A percentile compares a stretch with the other conserved stretches of the same genome.
Conservation (phyloP, 2,329 filamentous ascomycete genomes). For the Rugonectria rugulosa region DNA sequence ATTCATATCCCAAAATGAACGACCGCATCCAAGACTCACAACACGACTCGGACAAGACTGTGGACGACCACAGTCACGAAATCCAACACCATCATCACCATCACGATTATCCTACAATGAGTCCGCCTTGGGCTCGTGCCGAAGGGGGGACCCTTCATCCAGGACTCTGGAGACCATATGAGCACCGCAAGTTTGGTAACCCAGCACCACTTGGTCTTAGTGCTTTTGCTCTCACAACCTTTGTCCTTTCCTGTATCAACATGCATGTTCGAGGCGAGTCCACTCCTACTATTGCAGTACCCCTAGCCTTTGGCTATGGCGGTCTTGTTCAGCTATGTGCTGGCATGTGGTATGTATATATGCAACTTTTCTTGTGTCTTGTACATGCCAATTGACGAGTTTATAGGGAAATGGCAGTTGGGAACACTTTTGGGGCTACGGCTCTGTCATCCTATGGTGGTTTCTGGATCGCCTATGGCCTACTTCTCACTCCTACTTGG, state of each 20-base stretch:
- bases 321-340: slow-evolving; percentile 77
- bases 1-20: slow-evolving; percentile 29
- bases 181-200: slow-evolving; percentile 79
- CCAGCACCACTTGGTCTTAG: slow-evolving; percentile 79
- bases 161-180: slow-evolving; percentile 68
- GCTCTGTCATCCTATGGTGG: slow-evolving; percentile 83
- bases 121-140: slow-evolving; percentile 48
- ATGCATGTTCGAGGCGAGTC: slow-evolving; percentile 67
- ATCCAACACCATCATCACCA: slow-evolving; percentile 35
- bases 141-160: slow-evolving; percentile 79
- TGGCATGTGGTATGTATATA: slow-evolving; percentile 89
- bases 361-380: neutral
- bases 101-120: slow-evolving; percentile 37
- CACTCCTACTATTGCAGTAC: slow-evolving; percentile 71
- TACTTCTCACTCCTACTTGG: slow-evolving; percentile 75
- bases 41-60: slow-evolving; percentile 37
- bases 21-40: slow-evolving; percentile 31
- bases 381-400: slow-evolving; percentile 3
- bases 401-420: slow-evolving; percentile 82
- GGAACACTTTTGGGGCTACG: slow-evolving; percentile 86
- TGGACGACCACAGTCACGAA: slow-evolving; percentile 29
- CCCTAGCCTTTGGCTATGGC: slow-evolving; percentile 77
- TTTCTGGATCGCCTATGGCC: slow-evolving; percentile 81
- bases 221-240: slow-evolving; percentile 84
- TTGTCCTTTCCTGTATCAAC: slow-evolving; percentile 79